These are phyloP conservation scores for Leccinum obscurum DNA, from an alignment of 768 basidiomycete species.

Conservation along the genomic window DNA sequence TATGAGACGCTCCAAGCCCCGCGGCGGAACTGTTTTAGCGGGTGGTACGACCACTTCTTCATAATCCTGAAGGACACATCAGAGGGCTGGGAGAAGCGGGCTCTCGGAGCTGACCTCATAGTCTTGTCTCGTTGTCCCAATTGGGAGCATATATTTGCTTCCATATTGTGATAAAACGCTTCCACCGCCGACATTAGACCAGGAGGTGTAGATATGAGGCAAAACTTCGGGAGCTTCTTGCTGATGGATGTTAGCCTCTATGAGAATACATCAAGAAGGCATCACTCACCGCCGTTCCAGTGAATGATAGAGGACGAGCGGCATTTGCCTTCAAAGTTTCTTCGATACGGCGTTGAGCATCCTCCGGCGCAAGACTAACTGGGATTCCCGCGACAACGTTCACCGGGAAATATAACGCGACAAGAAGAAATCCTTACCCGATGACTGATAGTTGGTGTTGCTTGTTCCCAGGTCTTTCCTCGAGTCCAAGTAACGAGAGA, in stretches of 20 bases:
- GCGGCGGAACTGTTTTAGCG: slow-evolving; percentile 72
- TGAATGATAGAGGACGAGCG: slow-evolving; percentile 58
- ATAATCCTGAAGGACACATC: slow-evolving; percentile 55
- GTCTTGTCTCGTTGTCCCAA: slow-evolving; percentile 71
- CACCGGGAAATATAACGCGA: not conserved
- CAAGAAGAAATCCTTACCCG: slow-evolving; percentile 10
- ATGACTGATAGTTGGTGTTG: not conserved
- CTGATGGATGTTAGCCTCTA: slow-evolving; percentile 34
- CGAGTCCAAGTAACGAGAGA: slow-evolving; percentile 13
- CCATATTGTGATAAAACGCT: slow-evolving; percentile 67
- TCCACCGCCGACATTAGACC: slow-evolving; percentile 55
- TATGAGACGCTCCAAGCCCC: slow-evolving; percentile 67
- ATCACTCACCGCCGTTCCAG: slow-evolving; percentile 48
- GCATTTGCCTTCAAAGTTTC: slow-evolving; percentile 60
- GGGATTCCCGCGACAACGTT: not conserved
- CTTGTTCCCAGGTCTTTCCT: not conserved
- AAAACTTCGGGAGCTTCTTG: slow-evolving; percentile 58
- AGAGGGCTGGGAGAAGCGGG: slow-evolving; percentile 3
- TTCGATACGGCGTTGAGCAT: slow-evolving; percentile 63
- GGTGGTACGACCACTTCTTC: slow-evolving; percentile 93
- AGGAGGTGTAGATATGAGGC: slow-evolving; percentile 88
- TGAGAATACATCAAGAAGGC: not conserved
- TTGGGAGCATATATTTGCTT: slow-evolving; percentile 75
- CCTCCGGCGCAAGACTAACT: slow-evolving; percentile 41
- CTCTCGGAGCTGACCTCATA: slow-evolving; percentile 53